A percentile compares a stretch with the other conserved stretches of the same genome.
Conservation (phyloP, 2,329 filamentous ascomycete species). For the Nemania bipapillata region DNA sequence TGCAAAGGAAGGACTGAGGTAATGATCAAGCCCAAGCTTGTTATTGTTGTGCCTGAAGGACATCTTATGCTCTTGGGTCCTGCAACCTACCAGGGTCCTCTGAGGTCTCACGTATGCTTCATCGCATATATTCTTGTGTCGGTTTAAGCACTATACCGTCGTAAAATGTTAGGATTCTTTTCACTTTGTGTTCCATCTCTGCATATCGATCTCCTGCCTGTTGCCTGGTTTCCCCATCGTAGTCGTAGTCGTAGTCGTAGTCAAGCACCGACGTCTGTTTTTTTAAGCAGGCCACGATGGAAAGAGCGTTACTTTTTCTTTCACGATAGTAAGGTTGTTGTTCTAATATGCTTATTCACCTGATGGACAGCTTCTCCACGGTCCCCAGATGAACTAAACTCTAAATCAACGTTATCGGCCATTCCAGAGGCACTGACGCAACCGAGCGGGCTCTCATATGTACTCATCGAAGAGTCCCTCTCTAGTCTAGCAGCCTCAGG, state of each 20-base stretch:
- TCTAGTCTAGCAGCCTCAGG: too few relatives aligned
- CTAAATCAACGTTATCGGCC: too few relatives aligned
- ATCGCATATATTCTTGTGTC: conserved; percentile 39
- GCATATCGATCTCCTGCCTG: background rate
- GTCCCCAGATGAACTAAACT: too few relatives aligned
- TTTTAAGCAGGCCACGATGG: background rate
- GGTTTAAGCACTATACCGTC: conserved; percentile 28
- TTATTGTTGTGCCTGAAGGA: conserved; percentile 26
- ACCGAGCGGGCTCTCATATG: too few relatives aligned
- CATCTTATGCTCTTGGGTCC: conserved; percentile 28
- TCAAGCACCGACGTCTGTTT: background rate
- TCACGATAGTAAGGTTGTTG: background rate
- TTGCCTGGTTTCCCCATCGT: background rate
- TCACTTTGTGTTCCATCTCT: conserved; percentile 13
- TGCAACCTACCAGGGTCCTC: conserved; percentile 8
- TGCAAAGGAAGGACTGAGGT: conserved; percentile 6
- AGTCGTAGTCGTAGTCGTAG: too few relatives aligned
- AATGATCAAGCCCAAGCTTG: conserved; percentile 19
- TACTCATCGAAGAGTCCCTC: too few relatives aligned
- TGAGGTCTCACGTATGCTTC: conserved; percentile 25
- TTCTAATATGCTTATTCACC: too few relatives aligned
- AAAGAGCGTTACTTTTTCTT: background rate
- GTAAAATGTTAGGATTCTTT: conserved; percentile 42
- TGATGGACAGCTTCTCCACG: too few relatives aligned
- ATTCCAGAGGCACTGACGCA: too few relatives aligned